Percentiles rank a stretch among this genome's conserved stretches.
Conservation (phyloP, 768 basidiomycete species). For the Trametes punicea region DNA sequence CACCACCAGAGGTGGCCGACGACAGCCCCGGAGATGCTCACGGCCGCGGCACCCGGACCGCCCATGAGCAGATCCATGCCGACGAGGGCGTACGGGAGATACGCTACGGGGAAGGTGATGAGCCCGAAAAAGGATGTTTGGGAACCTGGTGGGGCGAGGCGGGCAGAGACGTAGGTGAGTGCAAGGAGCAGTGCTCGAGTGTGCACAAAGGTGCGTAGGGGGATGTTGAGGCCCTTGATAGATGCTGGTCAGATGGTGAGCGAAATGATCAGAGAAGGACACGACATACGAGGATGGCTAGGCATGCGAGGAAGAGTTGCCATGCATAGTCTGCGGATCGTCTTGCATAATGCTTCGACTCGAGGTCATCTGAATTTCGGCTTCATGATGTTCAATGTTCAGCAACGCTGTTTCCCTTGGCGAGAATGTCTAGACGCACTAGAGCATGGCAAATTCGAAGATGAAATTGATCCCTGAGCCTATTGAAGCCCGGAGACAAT, state of each 20-base stretch:
- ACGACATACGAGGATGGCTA: conserved; percentile 56
- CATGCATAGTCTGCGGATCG: conserved; percentile 76
- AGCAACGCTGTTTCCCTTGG: background rate
- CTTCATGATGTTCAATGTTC: conserved; percentile 35
- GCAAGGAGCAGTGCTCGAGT: conserved; percentile 62
- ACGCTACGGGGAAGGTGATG: conserved; percentile 65
- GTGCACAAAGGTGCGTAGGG: conserved; percentile 54
- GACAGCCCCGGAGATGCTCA: conserved; percentile 63
- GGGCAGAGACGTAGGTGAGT: conserved; percentile 65
- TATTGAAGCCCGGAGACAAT: conserved; percentile 25
- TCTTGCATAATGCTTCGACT: conserved; percentile 52
- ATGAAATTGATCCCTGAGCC: conserved; percentile 51
- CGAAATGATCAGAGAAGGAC: background rate
- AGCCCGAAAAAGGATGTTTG: conserved; percentile 80
- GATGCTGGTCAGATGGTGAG: background rate
- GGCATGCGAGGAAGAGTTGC: conserved; percentile 58
- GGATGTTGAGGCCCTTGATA: conserved; percentile 51
- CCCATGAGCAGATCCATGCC: conserved; percentile 65
- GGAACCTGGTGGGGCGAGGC: conserved; percentile 60
- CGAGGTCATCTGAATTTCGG: conserved; percentile 62
- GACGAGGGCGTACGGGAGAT: conserved; percentile 73
- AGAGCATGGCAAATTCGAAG: conserved; percentile 71
- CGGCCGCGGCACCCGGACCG: conserved; percentile 54
- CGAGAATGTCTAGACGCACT: conserved; percentile 40
- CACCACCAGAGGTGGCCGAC: conserved; percentile 85